Conservation (phyloP, 2,329 filamentous ascomycete genomes). For the Mollisiaceae sp. region DNA sequence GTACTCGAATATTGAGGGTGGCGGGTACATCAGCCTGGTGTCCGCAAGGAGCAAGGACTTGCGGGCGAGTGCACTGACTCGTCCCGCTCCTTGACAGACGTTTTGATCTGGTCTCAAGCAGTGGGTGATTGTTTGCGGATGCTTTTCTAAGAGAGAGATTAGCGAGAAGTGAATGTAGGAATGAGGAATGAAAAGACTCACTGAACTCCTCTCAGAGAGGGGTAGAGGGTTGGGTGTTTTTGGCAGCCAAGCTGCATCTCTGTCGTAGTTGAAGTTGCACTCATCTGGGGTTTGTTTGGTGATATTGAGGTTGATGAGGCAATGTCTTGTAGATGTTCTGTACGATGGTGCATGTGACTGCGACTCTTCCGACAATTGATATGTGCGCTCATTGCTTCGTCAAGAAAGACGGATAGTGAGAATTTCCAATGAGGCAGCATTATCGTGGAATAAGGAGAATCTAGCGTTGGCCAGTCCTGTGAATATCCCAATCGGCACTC, state of each 20-base stretch:
- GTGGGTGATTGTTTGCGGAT: neutral
- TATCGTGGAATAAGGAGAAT: neutral
- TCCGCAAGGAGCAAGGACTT: neutral
- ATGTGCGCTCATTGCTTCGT: neutral
- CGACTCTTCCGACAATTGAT: neutral
- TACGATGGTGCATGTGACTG: neutral
- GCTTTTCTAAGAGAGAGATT: neutral
- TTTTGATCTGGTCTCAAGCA: constrained; percentile 6
- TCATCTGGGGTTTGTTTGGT: too few species aligned
- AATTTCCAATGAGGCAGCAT: neutral
- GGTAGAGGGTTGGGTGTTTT: neutral
- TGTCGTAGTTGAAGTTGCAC: neutral
- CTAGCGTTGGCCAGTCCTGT: neutral
- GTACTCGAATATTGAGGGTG: constrained; percentile 1
- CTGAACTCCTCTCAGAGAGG: too few species aligned
- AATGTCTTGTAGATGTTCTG: neutral
- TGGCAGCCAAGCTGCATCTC: neutral
- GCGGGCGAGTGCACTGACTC: too few species aligned
- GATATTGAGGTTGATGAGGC: too few species aligned
- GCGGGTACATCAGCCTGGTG: constrained; percentile 9
- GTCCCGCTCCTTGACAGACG: neutral
- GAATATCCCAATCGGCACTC: neutral
- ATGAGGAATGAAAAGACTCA: too few species aligned
- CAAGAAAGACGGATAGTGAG: neutral
- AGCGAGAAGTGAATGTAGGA: too few species aligned